Evolutionary conservation across 1,284 basidiomycete genomes (phyloP).

Genomic region (Jaminaea rosea): DNA sequence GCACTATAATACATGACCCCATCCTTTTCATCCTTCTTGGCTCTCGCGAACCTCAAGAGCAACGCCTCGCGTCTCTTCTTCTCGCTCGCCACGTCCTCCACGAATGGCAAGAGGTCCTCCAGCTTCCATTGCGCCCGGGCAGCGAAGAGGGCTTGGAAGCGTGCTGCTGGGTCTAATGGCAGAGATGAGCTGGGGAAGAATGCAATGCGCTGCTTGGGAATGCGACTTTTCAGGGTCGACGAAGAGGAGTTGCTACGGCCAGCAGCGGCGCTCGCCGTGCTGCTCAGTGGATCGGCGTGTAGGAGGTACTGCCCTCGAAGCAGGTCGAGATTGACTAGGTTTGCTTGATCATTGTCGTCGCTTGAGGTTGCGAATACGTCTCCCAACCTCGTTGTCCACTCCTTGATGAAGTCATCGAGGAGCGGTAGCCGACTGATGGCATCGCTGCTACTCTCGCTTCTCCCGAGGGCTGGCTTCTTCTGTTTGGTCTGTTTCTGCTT

Average conservation of each 20-base stretch:
- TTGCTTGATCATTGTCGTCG: too few species aligned
- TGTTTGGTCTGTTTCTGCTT: too few species aligned
- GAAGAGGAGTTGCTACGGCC: background rate
- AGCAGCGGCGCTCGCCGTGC: slow-evolving; percentile 9
- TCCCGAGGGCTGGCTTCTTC: too few species aligned
- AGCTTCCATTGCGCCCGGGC: slow-evolving; percentile 34
- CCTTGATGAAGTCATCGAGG: slow-evolving; percentile 7
- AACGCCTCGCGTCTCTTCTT: slow-evolving; percentile 25
- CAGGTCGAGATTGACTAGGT: too few species aligned
- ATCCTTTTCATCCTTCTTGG: slow-evolving; percentile 7
- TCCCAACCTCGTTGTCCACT: background rate
- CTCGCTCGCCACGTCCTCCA: slow-evolving; percentile 22
- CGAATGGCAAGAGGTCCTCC: slow-evolving; percentile 47
- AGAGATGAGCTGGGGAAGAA: slow-evolving; percentile 34
- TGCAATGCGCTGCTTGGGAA: slow-evolving; percentile 21
- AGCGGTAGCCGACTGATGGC: background rate
- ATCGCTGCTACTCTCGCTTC: background rate
- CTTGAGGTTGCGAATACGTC: slow-evolving; percentile 7
- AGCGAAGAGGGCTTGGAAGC: slow-evolving; percentile 43
- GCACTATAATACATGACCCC: background rate
- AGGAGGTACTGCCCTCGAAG: slow-evolving; percentile 25
- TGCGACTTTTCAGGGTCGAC: slow-evolving; percentile 6
- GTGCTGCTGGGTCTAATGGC: slow-evolving; percentile 31
- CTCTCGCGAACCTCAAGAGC: slow-evolving; percentile 28
- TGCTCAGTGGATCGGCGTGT: slow-evolving; percentile 22